Percentiles rank a stretch among this genome's conserved stretches.
Evolutionary conservation across 495 filamentous ascomycete genomes (phyloP).

Genomic region (Penicillium flavigenum): DNA sequence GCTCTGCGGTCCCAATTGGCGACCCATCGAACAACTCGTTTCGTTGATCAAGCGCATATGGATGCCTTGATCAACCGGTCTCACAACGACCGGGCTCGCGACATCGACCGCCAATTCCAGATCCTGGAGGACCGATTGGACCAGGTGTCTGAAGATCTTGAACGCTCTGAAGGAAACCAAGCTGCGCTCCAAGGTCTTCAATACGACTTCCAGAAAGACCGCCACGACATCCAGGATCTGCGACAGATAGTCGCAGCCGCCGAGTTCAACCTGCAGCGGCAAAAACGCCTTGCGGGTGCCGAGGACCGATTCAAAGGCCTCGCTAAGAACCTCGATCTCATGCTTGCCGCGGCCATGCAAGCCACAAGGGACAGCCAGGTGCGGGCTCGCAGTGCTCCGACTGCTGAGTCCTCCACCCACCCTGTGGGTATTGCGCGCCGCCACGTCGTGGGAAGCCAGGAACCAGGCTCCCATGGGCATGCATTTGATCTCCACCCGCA

Average conservation of each 20-base stretch:
- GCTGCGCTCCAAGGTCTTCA: background rate
- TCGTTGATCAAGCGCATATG: background rate
- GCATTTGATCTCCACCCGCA: background rate
- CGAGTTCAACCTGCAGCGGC: background rate
- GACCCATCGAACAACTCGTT: background rate
- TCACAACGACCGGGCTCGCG: background rate
- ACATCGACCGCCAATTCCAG: background rate
- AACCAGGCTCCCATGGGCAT: background rate
- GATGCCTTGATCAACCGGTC: background rate
- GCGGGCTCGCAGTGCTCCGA: background rate
- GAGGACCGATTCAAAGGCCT: background rate
- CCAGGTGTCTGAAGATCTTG: background rate
- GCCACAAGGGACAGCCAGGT: background rate
- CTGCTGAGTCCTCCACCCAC: background rate
- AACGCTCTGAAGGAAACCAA: background rate
- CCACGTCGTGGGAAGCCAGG: background rate
- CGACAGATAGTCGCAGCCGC: background rate
- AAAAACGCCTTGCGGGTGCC: background rate
- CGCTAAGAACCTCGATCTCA: fast-evolving
- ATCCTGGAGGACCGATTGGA: background rate
- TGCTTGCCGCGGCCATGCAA: background rate
- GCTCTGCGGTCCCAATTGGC: background rate
- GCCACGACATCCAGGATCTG: background rate
- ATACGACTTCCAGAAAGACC: background rate
- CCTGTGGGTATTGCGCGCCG: background rate